phyloP scores from a whole-genome alignment of 1,284 basidiomycete genomes.

The Ceratobasidium theobromae region DNA sequence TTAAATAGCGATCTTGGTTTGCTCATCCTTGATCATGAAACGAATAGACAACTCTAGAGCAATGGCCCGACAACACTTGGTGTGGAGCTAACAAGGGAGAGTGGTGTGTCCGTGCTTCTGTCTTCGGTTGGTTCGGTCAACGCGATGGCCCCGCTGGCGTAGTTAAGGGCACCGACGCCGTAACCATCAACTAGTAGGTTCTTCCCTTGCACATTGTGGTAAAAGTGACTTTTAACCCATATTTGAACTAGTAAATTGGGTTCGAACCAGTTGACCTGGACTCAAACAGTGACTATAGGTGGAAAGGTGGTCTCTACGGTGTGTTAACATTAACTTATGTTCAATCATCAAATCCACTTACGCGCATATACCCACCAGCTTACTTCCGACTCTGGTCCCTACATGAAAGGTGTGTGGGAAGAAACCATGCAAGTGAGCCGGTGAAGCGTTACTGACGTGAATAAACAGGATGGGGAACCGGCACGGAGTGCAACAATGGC shows the following conservation, averaged over 20 bases:
- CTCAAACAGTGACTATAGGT: slow-evolving; percentile 20
- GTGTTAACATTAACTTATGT: neutral
- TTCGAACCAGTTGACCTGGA: slow-evolving; percentile 24
- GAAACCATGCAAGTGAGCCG: neutral
- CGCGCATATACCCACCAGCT: neutral
- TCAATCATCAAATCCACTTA: neutral
- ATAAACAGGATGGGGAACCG: slow-evolving; percentile 24
- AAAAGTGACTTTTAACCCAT: neutral
- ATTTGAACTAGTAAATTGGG: neutral
- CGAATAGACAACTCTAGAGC: slow-evolving; percentile 8
- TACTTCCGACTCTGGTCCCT: slow-evolving; percentile 23
- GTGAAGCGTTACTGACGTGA: neutral
- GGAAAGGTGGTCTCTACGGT: slow-evolving; percentile 26
- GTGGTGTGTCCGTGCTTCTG: slow-evolving; percentile 28
- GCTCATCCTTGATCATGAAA: neutral
- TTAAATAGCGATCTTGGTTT: neutral
- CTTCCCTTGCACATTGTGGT: neutral
- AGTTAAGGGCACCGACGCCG: slow-evolving; percentile 22
- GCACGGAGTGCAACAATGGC: slow-evolving; percentile 28
- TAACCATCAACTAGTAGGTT: slow-evolving; percentile 30
- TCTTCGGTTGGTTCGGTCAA: slow-evolving; percentile 29
- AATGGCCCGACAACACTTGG: slow-evolving; percentile 28
- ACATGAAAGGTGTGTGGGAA: slow-evolving; percentile 19
- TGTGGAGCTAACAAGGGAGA: slow-evolving; percentile 15
- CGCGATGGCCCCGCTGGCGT: slow-evolving; percentile 22